These are phyloP conservation scores for Fusarium haematococcum DNA, from an alignment of 2,329 filamentous ascomycete genomes.

Conservation along the genomic window DNA sequence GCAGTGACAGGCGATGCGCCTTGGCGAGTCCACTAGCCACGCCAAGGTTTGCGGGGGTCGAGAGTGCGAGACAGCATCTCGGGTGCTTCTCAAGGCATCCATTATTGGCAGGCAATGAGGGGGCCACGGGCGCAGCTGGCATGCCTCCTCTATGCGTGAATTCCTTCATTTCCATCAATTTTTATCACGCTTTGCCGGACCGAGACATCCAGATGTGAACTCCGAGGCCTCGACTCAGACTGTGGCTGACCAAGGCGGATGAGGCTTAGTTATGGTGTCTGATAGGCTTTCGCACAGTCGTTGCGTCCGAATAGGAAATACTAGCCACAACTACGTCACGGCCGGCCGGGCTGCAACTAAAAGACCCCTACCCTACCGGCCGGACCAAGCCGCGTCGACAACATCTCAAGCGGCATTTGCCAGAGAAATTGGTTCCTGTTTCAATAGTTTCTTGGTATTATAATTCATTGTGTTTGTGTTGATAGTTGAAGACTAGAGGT, in stretches of 20 bases:
- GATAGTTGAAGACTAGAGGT: not conserved
- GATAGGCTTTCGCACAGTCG: constrained; percentile 7
- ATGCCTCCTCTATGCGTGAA: not conserved
- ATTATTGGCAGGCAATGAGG: not conserved
- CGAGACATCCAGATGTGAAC: not conserved
- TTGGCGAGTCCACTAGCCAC: constrained; percentile 4
- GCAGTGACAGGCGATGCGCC: constrained; percentile 6
- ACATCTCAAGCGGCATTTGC: not conserved
- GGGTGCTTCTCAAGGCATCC: not conserved
- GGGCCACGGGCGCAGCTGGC: not conserved
- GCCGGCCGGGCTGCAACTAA: not conserved
- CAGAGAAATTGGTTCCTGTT: not conserved
- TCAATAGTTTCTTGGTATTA: not conserved
- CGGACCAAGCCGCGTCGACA: constrained; percentile 16
- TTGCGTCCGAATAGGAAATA: constrained; percentile 7
- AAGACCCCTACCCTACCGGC: constrained; percentile 14
- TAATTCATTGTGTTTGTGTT: not conserved
- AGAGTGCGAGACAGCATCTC: not conserved
- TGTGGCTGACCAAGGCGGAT: constrained; percentile 27
- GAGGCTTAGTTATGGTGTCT: not conserved
- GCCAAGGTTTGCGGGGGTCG: constrained; percentile 35
- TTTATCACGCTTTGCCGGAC: not conserved
- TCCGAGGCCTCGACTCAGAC: not conserved
- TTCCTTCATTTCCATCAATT: not conserved
- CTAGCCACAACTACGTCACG: constrained; percentile 30